Percentiles rank a stretch among this genome's conserved stretches.
Conservation (phyloP, 1,284 basidiomycete species). For the Tetrapyrgos nigripes region DNA sequence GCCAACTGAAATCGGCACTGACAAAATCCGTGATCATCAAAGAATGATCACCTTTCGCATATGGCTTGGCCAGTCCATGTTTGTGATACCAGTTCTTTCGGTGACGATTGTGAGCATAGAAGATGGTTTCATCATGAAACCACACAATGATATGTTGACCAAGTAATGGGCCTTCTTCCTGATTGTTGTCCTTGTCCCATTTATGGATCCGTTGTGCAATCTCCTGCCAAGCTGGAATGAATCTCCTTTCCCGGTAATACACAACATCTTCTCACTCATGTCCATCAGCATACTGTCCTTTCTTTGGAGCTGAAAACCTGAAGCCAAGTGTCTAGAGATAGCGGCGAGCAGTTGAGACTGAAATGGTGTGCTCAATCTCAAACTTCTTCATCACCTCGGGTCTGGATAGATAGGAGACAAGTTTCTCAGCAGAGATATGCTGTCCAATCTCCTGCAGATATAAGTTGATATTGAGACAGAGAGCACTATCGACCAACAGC, state of each 20-base stretch:
- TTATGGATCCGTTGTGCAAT: constrained; percentile 16
- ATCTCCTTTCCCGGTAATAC: constrained; percentile 21
- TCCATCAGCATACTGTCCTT: constrained; percentile 33
- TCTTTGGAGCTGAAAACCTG: constrained; percentile 11
- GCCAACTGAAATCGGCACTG: constrained; percentile 37
- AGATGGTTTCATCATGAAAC: constrained; percentile 37
- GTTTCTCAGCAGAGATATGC: constrained; percentile 31
- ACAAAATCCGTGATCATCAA: constrained; percentile 33
- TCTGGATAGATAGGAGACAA: constrained; percentile 28
- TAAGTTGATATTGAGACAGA: constrained; percentile 10
- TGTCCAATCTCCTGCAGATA: constrained; percentile 21
- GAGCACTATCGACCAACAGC: constrained; percentile 17
- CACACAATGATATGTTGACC: constrained; percentile 22
- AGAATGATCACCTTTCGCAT: constrained; percentile 1
- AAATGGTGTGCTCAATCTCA: constrained; percentile 7
- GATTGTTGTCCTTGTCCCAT: not conserved
- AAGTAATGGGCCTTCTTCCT: not conserved
- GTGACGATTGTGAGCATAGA: constrained; percentile 33
- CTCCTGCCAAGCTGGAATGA: constrained; percentile 23
- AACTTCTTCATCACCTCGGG: constrained; percentile 26
- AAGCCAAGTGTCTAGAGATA: constrained; percentile 9
- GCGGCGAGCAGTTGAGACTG: not conserved
- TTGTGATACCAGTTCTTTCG: constrained; percentile 10
- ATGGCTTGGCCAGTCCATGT: constrained; percentile 19
- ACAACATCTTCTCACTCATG: constrained; percentile 33